Evolutionary conservation across 106 monocot species (phyloP), one percentile per base, ranked within the genome.

Genomic region (Alisma plantagoaquatica): DNA sequence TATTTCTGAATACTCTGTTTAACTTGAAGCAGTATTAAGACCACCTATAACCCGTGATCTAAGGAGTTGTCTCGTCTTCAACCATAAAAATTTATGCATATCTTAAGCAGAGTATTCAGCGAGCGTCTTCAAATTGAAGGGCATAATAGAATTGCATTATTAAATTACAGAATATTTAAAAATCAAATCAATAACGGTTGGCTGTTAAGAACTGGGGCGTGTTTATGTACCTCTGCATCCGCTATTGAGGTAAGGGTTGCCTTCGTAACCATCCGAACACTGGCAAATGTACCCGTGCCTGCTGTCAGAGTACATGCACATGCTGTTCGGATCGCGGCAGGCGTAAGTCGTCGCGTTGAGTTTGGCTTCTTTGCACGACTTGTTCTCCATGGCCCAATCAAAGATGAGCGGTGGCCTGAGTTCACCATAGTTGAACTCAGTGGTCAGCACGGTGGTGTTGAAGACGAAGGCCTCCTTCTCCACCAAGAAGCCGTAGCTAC

Each of bases 161-260:
- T n/a, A n/a, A n/a, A n/a, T n/a, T n/a, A n/a, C n/a, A n/a, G n/a
- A n/a, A n/a, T n/a, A n/a, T n/a, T n/a, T n/a, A n/a, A n/a, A n/a
- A n/a, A n/a, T n/a, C n/a, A n/a, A n/a, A n/a, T n/a, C n/a, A n/a
- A n/a, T n/a, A n/a, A n/a, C n/a, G n/a, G n/a, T n/a, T n/a, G n/a
- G n/a, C n/a, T n/a, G n/a, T n/a, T n/a, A n/a, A n/a, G n/a, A n/a
- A n/a, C n/a, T n/a, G n/a, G n/a, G n/a, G n/a, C n/a, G n/a, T n/a
- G n/a, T n/a, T n/a, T n/a, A n/a, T n/a, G n/a, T n/a, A 67, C 67
- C 58, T 28, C 41, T 9, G 49, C 67, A 67, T 41, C 67, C 67
- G 14, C 22, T 16, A 4, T 32, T 3, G 17, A 59, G 0, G 18
- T 67, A 67, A 19, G 67, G 67, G 41, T 67, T 59, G 1, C 67